Base-by-base conservation (phyloP, 2,329 filamentous ascomycete genomes). In the Calonectria multiphialidica region DNA sequence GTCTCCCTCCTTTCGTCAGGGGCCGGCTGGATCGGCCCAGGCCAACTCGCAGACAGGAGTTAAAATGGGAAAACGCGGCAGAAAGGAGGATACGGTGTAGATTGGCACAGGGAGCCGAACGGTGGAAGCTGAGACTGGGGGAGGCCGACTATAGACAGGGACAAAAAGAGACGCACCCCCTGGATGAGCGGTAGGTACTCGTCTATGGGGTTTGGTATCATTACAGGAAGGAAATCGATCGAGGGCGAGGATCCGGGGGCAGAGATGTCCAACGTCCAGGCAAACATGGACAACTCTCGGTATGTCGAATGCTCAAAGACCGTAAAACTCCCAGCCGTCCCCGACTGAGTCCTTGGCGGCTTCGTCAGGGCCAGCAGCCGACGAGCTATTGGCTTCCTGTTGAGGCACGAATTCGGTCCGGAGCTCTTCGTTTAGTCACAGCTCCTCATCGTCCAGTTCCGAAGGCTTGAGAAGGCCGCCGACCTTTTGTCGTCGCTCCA, bases 391-490 rank as follows among this genome's bases (percentile, higher is more conserved):
- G 23, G 23, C 50, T 50, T 77, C 76, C 74, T 81, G 81, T 67
- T 75, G 81, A 71, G 88, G 87, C 71, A 86, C 85, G 81, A 88
- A 89, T 83, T 94, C 92, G 66, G 86, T 88, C 78, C 92, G 87
- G 57, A 94, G 84, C 83, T 95, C 93, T 83, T 91, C 84, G 53
- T 91, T 86, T 75, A 96, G 94, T 98, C 95, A 98, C 85, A 96
- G 89, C 85, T 96, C 94, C 80, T 96, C 94, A 79, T 96, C 94
- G 76, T 95, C 96, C 82, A 99, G 91, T 83, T 99, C 97, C n/a
- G 95, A 97, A 62, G 97, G 97, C 88, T 99, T 98, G 81, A 99
- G 88, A 73, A 99, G 89, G 80, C 97, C 97, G 77, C 97, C 96
- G 68, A 99, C 95, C 89, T 98, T 98, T 86, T 96, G 94, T 74